A percentile compares a stretch with the other conserved stretches of the same genome.
Evolutionary conservation across 1,284 basidiomycete species (phyloP).

Genomic region (Wallemia ichthyophaga): DNA sequence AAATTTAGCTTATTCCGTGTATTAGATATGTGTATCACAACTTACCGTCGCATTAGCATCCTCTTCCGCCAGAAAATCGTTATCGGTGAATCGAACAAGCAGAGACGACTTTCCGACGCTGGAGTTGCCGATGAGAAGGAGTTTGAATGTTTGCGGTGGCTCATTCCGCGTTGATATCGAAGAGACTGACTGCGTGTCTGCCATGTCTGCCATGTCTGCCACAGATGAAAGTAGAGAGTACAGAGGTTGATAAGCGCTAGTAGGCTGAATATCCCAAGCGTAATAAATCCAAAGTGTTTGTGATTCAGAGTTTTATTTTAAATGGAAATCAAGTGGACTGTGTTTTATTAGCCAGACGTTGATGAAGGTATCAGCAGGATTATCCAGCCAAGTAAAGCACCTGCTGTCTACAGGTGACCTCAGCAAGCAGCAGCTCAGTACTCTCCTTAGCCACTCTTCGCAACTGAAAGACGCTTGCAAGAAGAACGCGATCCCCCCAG

Average conservation of each 20-base stretch:
- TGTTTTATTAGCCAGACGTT: no score
- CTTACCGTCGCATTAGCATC: neutral
- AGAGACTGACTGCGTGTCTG: neutral
- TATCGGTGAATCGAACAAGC: constrained; percentile 74
- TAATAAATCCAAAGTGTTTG: no score
- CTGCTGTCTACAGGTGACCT: constrained; percentile 18
- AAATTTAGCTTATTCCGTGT: no score
- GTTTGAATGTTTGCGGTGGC: constrained; percentile 15
- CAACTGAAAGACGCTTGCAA: constrained; percentile 14
- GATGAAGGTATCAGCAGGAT: neutral
- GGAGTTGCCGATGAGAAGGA: constrained; percentile 38
- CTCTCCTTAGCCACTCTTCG: constrained; percentile 11
- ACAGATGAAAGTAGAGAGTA: neutral
- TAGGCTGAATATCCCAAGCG: no score
- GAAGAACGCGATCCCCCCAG: constrained; percentile 4
- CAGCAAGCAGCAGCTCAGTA: constrained; percentile 13
- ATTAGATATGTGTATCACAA: no score
- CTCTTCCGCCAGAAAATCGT: constrained; percentile 75
- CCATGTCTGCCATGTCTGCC: neutral
- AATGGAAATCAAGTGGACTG: no score
- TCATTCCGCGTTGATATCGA: neutral
- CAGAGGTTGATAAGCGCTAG: no score
- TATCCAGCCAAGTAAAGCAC: constrained; percentile 3
- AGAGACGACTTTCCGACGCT: constrained; percentile 66
- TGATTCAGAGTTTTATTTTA: no score